Percentiles rank a stretch among this genome's conserved stretches.
These are phyloP conservation scores for Ilex asprella DNA, from an alignment of 257 asterid species.

Conservation along the genomic window DNA sequence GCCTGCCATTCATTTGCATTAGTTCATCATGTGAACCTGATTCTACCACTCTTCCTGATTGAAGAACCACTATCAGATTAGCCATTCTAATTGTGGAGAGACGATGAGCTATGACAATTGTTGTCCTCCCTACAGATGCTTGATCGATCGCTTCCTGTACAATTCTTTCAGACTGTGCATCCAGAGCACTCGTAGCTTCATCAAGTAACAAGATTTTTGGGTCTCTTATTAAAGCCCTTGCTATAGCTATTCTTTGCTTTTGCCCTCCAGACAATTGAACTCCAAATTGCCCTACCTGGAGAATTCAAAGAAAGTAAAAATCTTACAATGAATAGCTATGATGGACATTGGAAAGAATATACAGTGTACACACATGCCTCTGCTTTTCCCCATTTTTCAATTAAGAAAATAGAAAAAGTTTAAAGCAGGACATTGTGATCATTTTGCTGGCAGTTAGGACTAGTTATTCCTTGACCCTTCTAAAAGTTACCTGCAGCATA, in stretches of 20 bases:
- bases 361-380: too few species aligned
- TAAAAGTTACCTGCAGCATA: neutral
- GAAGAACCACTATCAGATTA: conserved; percentile 45
- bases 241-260: conserved; percentile 82
- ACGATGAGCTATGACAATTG: conserved; percentile 69
- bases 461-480: neutral
- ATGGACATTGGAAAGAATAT: neutral
- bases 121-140: conserved; percentile 66
- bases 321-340: neutral
- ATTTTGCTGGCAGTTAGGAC: neutral
- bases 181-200: conserved; percentile 83
- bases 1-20: conserved; percentile 32
- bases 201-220: conserved; percentile 71
- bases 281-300: conserved; percentile 79
- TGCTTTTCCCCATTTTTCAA: too few species aligned
- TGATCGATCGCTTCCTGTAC: conserved; percentile 70
- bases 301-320: conserved; percentile 4
- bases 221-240: conserved; percentile 66
- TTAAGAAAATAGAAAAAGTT: too few species aligned
- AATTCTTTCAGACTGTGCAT: conserved; percentile 55
- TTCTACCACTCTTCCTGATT: conserved; percentile 52
- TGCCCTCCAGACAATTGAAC: conserved; percentile 81
- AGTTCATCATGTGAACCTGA: conserved; percentile 67
- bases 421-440: too few species aligned
- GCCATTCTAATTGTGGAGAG: conserved; percentile 64